Conservation (phyloP, 768 basidiomycete genomes). For the Hortiboletus flavorubellus region DNA sequence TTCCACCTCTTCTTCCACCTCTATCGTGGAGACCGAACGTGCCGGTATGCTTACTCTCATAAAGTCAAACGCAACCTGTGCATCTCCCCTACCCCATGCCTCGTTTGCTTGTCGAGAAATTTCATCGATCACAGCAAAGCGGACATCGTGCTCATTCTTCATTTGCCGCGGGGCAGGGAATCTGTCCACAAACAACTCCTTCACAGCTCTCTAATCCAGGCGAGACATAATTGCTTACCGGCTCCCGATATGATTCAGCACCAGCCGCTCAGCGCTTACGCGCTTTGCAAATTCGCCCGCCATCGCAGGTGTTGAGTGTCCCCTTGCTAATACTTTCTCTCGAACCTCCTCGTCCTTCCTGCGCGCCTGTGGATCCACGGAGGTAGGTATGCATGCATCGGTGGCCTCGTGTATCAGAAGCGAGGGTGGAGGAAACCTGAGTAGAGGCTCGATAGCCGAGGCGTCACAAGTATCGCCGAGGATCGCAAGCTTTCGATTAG, state of each 20-base stretch:
- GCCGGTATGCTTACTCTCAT: constrained; percentile 43
- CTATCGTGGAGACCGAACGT: neutral
- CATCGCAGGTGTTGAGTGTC: constrained; percentile 77
- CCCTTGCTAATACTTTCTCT: constrained; percentile 55
- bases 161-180: constrained; percentile 49
- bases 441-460: constrained; percentile 54
- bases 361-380: constrained; percentile 48
- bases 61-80: constrained; percentile 56
- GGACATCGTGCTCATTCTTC: constrained; percentile 28
- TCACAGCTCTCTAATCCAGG: neutral
- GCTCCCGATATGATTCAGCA: constrained; percentile 76
- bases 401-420: constrained; percentile 88
- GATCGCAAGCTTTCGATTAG: constrained; percentile 63
- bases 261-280: constrained; percentile 56
- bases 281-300: constrained; percentile 71
- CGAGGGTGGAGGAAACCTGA: constrained; percentile 45
- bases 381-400: constrained; percentile 62
- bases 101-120: constrained; percentile 61
- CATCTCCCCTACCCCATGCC: constrained; percentile 51
- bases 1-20: too few relatives aligned
- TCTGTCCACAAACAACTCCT: constrained; percentile 28
- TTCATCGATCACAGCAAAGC: constrained; percentile 51
- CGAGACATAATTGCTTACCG: constrained; percentile 40
- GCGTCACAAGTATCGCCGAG: constrained; percentile 78
- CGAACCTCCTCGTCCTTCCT: constrained; percentile 41